Base-by-base conservation (phyloP, 2,329 filamentous ascomycete genomes). In the Lasiodiplodia gonubiensis region DNA sequence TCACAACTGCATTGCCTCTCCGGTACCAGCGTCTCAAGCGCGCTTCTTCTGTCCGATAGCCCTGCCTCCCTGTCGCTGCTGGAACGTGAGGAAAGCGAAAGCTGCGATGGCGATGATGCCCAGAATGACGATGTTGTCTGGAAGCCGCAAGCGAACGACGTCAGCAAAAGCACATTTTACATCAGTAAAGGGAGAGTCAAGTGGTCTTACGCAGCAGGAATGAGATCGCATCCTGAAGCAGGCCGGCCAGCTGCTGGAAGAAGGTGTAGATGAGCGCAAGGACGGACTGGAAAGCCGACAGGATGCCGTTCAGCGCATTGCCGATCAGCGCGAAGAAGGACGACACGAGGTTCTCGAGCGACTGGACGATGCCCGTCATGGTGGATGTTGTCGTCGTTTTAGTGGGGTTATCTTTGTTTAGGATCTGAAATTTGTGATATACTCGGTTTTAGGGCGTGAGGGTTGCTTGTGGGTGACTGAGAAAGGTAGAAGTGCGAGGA, bases 291-390 rank as follows among this genome's bases (percentile, higher is more conserved):
- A 64, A 49, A 14, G 51, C 48, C 14, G 61, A 42, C n/a, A 64
- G 23, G 65, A 67, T 33, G 35, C 65, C 49, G 48, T 60, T 60
- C 21, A 67, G 37, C 30, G 42, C 55, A 23, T 60, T 46, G 46
- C 54, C 27, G 54, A 67, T 39, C 30, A 67, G 65, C 14, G 65
- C 25, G 65, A 67, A 42, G 65, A 61, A 57, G 27, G 65, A 61
- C 35, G 54, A 39, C 27, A 61, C n/a, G 48, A 67, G 46, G 59
- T 51, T 63, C 59, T 63, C 59, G 27, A 63, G 46, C n/a, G 59
- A 63, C 33, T 63, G 59, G n/a, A 52, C 46, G 46, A 63, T 63
- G 12, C 33, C 54, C 16, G 54, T 52, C 23, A 49, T 52, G 12
- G 55, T 61, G 30, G 30, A 10, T 53, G 54, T 12, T n/a, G 42